Evolutionary conservation across 164 flowering plant genomes (phyloP), one percentile per base, ranked within the genome.

Genomic region (Dillenia turbinata): DNA sequence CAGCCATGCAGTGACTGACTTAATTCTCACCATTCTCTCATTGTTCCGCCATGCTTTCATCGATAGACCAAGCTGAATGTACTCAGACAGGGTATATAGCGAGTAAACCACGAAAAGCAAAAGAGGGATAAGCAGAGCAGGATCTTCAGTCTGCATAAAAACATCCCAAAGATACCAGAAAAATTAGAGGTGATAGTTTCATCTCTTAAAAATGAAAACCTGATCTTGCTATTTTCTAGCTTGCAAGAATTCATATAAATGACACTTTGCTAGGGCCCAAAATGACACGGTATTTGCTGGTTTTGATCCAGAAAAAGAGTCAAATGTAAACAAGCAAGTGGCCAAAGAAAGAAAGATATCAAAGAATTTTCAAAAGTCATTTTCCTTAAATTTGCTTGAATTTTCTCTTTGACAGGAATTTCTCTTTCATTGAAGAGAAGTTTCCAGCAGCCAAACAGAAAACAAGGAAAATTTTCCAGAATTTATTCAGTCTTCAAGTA

Each of bases 21-120:
- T 56, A 16, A 86, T 74, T 69, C 81, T 71, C 9, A 3, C 10
- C 76, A 79, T 79, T 56, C 76, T 69, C 12, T 77, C 76, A 62
- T 62, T 67, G 65, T 78, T 80, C 86, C 86, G 86, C 89, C 91
- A 86, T n/a, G 69, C 60, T 0, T 72, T 66, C 9, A 73, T 17
- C 0, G 89, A 68, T 1, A 61, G 57, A 8, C 81, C 78, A 1
- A 26, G 9, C 2, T 15, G 17, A 0, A 77, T 26, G 69, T 66
- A 83, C 48, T 88, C 86, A 1, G n/a, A 57, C 22, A 19, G 22
- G 22, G 22, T 19, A 19, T 19, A 19, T 19, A 19, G 22, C 1
- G 22, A 19, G 22, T 19, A 19, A 19, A 19, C 22, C 22, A 19
- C 22, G 1, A 26, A 22, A 1, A 55, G 4, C 5, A 43, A 56